Evolutionary conservation across 1,284 basidiomycete genomes (phyloP).

Genomic region (Rugosomyces carneus): DNA sequence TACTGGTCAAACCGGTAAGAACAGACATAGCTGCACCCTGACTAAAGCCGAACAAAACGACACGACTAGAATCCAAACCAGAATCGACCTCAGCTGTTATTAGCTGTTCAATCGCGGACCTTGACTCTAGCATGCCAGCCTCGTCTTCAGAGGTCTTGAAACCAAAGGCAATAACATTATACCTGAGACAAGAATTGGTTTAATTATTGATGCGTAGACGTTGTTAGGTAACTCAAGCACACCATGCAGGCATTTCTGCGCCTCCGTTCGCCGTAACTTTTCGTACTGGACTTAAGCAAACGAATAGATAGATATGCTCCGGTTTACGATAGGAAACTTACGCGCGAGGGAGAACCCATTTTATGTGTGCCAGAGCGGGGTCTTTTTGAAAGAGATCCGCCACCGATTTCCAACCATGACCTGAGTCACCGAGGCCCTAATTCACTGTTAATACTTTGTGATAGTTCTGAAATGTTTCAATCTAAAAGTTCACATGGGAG

Average conservation of each 20-base stretch:
- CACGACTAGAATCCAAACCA: slow-evolving; percentile 61
- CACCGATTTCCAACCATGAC: slow-evolving; percentile 73
- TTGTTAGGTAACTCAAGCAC: slow-evolving; percentile 15
- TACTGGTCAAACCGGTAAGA: slow-evolving; percentile 63
- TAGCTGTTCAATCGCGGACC: slow-evolving; percentile 59
- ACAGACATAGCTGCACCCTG: slow-evolving; percentile 80
- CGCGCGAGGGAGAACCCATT: slow-evolving; percentile 81
- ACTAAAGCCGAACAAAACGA: slow-evolving; percentile 85
- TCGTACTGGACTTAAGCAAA: slow-evolving; percentile 39
- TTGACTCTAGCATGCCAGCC: slow-evolving; percentile 63
- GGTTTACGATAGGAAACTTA: slow-evolving; percentile 28
- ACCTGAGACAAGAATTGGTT: slow-evolving; percentile 39
- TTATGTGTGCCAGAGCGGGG: slow-evolving; percentile 60
- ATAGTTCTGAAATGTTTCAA: slow-evolving; percentile 25
- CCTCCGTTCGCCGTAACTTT: slow-evolving; percentile 66
- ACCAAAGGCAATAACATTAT: slow-evolving; percentile 70
- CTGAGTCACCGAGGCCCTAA: slow-evolving; percentile 72
- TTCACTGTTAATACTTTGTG: background rate
- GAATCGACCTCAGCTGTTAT: slow-evolving; percentile 70
- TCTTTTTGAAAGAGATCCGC: slow-evolving; percentile 53
- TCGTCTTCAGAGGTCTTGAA: slow-evolving; percentile 66
- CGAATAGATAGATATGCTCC: slow-evolving; percentile 1
- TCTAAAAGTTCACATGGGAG: slow-evolving; percentile 65
- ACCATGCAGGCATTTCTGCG: slow-evolving; percentile 70
- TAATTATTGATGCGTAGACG: background rate